phyloP scores from a whole-genome alignment of 108 stramenopile genomes.

The Cylindrotheca closterium region DNA sequence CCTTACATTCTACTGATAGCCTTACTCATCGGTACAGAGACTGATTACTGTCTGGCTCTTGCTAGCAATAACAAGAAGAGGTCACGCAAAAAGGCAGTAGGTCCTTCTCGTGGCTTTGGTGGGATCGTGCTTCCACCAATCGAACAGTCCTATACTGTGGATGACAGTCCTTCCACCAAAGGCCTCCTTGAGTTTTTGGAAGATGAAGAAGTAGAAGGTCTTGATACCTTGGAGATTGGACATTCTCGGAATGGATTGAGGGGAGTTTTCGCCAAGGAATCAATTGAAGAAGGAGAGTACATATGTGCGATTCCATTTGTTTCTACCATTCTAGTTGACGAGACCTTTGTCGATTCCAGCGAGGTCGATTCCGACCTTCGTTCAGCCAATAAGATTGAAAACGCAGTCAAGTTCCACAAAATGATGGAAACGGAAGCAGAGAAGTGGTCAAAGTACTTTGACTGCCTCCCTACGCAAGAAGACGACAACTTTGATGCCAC shows the following conservation, averaged over 20 bases:
- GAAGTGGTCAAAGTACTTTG: constrained; percentile 12
- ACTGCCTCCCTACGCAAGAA: constrained; percentile 17
- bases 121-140: too few relatives aligned
- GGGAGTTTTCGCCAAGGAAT: constrained; percentile 21
- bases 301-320: constrained; percentile 31
- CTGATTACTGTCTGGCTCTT: too few relatives aligned
- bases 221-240: constrained; percentile 19
- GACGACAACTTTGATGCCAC: constrained; percentile 24
- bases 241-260: constrained; percentile 6
- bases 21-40: too few relatives aligned
- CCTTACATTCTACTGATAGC: too few relatives aligned
- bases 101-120: neutral
- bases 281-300: constrained; percentile 22
- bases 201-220: constrained; percentile 30
- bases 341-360: constrained; percentile 4
- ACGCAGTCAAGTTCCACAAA: constrained; percentile 10
- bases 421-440: neutral
- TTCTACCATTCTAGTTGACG: constrained; percentile 25
- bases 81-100: too few relatives aligned
- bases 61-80: too few relatives aligned
- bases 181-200: constrained; percentile 15
- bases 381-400: constrained; percentile 6
- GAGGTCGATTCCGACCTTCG: neutral
- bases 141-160: neutral
- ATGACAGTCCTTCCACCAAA: neutral